Base-by-base conservation (phyloP, 2,329 filamentous ascomycete genomes). In the Drechslerella stenobrocha region DNA sequence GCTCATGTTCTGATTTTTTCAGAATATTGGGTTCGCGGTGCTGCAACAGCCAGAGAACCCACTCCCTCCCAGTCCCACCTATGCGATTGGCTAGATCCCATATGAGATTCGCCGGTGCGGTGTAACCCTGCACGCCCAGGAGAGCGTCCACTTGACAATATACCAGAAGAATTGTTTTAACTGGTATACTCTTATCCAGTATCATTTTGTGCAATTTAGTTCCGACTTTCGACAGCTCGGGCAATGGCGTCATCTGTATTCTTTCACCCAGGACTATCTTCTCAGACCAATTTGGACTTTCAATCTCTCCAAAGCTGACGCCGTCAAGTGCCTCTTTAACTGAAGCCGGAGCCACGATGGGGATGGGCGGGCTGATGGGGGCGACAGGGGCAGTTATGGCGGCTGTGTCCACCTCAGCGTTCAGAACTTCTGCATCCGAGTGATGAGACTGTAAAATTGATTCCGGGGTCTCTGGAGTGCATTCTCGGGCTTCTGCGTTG, bases 121-220 rank as follows among this genome's bases (percentile, higher is more conserved):
- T 32, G 13, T 59, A 22, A 32, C 52, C 57, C 24, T 51, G 23
- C 8, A 56, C 9, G 2, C 55, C 63, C 13, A 60, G 50, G 4
- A 67, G 52, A 11, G 22, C 11, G 32, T 53, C 50, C 3, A 67
- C 37, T 30, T 67, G 63, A 18, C 32, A 55, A 26, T 60, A 52
- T 22, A 52, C 51, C 24, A 66, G n/a, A 5, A 53, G 24, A 2
- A 52, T 18, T 6, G 24, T 51, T 26, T 53, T 13, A 5, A 45
- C 2, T n/a, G 35, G 20, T 26, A 37, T 13, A 3, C n/a, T 42
- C 1, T 20, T 4, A 13, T 53, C 40, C 9, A 1, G 18, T 32
- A 46, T 20, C 7, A 52, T n/a, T 24, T 52, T 28, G 15, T 34
- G 15, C 9, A 65, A 22, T 6, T 44, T 13, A 7, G 13, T 8